Evolutionary conservation across 345 rosid genomes (phyloP).

Genomic region (Pseudoturritis turrita): DNA sequence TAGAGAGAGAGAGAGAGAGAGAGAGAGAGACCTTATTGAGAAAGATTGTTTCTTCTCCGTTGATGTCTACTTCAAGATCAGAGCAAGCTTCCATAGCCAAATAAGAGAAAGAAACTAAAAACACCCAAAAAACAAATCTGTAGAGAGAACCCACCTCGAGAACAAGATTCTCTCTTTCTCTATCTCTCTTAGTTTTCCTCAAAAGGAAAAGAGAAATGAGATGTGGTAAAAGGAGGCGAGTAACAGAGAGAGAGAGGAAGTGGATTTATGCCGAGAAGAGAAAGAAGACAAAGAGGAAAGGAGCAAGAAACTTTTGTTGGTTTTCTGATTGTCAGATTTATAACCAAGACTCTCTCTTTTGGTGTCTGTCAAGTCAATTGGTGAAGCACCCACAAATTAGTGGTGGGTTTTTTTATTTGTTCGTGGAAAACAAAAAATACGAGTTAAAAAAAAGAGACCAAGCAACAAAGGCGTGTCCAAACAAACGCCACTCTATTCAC

Average conservation of each 20-base stretch:
- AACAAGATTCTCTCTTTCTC: slow-evolving; percentile 21
- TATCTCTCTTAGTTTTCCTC: not conserved
- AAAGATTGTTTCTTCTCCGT: slow-evolving; percentile 81
- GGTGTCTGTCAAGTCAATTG: slow-evolving; percentile 30
- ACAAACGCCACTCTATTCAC: slow-evolving; percentile 26
- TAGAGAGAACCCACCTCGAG: slow-evolving; percentile 30
- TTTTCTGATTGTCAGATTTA: slow-evolving; percentile 29
- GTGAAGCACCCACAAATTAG: slow-evolving; percentile 34
- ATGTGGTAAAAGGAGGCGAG: slow-evolving; percentile 25
- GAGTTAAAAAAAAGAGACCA: slow-evolving; percentile 15
- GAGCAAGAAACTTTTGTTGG: slow-evolving; percentile 28
- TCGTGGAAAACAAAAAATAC: slow-evolving; percentile 12
- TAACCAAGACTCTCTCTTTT: slow-evolving; percentile 5
- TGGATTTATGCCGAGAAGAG: slow-evolving; percentile 37
- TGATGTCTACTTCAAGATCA: slow-evolving; percentile 91
- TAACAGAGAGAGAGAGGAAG: slow-evolving; percentile 27
- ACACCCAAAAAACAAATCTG: not conserved
- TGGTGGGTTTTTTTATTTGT: slow-evolving; percentile 27
- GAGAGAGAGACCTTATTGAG: slow-evolving; percentile 59
- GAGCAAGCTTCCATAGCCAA: slow-evolving; percentile 66
- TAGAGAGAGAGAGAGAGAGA: not conserved
- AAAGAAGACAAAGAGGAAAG: slow-evolving; percentile 54
- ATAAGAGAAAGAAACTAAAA: slow-evolving; percentile 18
- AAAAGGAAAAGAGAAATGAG: slow-evolving; percentile 28
- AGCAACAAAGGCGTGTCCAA: slow-evolving; percentile 27